A percentile compares a stretch with the other conserved stretches of the same genome.
Evolutionary conservation across 495 filamentous ascomycete genomes (phyloP).

Genomic region (Chaetomidium leptoderma): DNA sequence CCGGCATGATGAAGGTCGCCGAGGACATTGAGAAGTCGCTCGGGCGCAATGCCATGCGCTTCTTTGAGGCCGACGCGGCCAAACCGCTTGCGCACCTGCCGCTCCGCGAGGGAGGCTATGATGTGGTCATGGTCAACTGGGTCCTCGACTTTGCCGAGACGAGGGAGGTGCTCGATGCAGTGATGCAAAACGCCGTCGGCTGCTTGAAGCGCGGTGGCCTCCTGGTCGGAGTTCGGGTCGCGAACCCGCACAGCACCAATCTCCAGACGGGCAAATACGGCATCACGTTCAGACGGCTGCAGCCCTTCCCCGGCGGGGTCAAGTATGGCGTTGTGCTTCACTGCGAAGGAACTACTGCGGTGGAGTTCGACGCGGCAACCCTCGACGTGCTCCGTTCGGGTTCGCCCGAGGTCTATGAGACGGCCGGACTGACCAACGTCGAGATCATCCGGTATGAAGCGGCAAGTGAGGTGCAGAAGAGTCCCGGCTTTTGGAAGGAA

Average conservation of each 20-base stretch:
- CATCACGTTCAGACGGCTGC: conserved; percentile 4
- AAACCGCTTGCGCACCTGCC: conserved; percentile 21
- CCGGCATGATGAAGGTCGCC: conserved; percentile 27
- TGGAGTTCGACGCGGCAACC: conserved; percentile 18
- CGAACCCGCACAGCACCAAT: conserved; percentile 11
- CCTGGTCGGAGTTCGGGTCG: conserved; percentile 24
- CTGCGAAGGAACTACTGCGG: conserved; percentile 12
- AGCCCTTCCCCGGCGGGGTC: conserved; percentile 26
- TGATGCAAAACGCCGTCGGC: conserved; percentile 29
- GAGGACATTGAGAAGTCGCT: conserved; percentile 1
- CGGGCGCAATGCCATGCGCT: conserved; percentile 12
- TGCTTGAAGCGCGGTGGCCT: conserved; percentile 30
- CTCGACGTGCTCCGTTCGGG: conserved; percentile 4
- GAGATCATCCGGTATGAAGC: conserved; percentile 21
- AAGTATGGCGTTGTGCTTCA: conserved; percentile 7
- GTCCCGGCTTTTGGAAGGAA: conserved; percentile 26
- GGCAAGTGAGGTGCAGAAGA: conserved; percentile 19
- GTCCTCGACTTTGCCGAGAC: conserved; percentile 29
- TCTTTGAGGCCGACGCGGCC: conserved; percentile 23
- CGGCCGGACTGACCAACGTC: conserved; percentile 21
- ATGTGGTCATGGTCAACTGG: conserved; percentile 34
- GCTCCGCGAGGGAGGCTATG: conserved; percentile 21
- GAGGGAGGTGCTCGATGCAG: conserved; percentile 25
- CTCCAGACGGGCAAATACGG: conserved; percentile 26
- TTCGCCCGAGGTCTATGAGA: conserved; percentile 17